Evolutionary conservation across 2,329 filamentous ascomycete genomes (phyloP).

Genomic region (Fusarium brevicatenulatum): DNA sequence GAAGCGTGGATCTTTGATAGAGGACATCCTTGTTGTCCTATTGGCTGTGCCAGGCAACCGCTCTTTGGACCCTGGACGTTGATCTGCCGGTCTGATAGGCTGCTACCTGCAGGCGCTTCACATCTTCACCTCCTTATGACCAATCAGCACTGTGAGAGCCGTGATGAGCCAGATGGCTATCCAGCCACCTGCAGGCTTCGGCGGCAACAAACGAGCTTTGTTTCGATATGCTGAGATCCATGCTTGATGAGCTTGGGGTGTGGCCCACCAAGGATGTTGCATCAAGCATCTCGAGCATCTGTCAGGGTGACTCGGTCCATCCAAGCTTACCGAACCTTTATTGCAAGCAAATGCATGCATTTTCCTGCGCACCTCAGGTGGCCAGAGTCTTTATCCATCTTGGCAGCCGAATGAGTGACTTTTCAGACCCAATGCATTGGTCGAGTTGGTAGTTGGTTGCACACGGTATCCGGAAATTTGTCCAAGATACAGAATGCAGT

Average conservation of each 20-base stretch:
- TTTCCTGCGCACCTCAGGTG: not conserved
- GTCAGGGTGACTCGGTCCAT: not conserved
- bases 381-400: not conserved
- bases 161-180: conserved; percentile 50
- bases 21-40: conserved; percentile 17
- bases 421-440: conserved; percentile 5
- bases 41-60: conserved; percentile 32
- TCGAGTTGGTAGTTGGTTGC: conserved; percentile 1
- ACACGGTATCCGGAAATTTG: conserved; percentile 8
- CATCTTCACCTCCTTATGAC: conserved; percentile 39
- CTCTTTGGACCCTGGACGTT: conserved; percentile 27
- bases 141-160: conserved; percentile 51
- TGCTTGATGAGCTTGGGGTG: not conserved
- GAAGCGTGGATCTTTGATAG: conserved; percentile 38
- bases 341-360: conserved; percentile 1
- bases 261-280: conserved; percentile 22
- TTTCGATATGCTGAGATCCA: conserved; percentile 43
- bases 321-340: not conserved
- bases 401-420: conserved; percentile 27
- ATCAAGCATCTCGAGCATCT: conserved; percentile 19
- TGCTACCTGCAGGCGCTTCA: conserved; percentile 37
- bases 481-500: conserved; percentile 10
- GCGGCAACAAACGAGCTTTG: conserved; percentile 55
- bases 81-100: conserved; percentile 42
- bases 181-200: conserved; percentile 54